Evolutionary conservation across 2,329 filamentous ascomycete species (phyloP).

Genomic region (Conoideocrella luteorostrata): DNA sequence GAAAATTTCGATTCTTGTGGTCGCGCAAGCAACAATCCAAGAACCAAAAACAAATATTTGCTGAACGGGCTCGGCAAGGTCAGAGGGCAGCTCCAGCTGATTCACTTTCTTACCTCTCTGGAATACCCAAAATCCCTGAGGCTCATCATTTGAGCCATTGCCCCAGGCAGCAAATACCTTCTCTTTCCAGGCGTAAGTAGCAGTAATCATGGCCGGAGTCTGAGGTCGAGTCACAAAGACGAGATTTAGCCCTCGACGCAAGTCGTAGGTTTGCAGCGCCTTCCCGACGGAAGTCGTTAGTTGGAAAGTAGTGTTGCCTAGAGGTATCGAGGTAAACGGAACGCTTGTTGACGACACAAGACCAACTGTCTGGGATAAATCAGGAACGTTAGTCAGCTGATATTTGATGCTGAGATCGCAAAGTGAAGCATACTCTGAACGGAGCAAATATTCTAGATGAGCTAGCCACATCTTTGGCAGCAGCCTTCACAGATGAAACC

Average conservation of each 20-base stretch:
- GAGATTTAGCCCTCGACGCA: slow-evolving; percentile 82
- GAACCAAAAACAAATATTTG: slow-evolving; percentile 79
- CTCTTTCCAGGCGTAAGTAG: slow-evolving; percentile 81
- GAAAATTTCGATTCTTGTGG: slow-evolving; percentile 80
- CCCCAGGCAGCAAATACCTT: slow-evolving; percentile 88
- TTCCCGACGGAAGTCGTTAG: slow-evolving; percentile 91
- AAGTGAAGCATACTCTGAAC: slow-evolving; percentile 63
- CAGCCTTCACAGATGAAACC: slow-evolving; percentile 36
- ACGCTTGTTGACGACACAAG: slow-evolving; percentile 86
- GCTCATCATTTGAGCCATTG: slow-evolving; percentile 41
- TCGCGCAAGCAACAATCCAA: slow-evolving; percentile 79
- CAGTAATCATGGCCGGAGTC: slow-evolving; percentile 79
- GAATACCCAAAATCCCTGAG: slow-evolving; percentile 80
- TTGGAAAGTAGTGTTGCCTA: slow-evolving; percentile 93
- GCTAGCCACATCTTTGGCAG: slow-evolving; percentile 32
- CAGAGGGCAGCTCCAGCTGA: slow-evolving; percentile 62
- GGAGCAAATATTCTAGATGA: slow-evolving; percentile 85
- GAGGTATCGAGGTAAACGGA: slow-evolving; percentile 80
- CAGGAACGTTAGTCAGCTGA: slow-evolving; percentile 7
- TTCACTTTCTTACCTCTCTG: slow-evolving; percentile 81
- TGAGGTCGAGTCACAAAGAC: slow-evolving; percentile 90
- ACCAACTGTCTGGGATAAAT: slow-evolving; percentile 65
- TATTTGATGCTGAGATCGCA: not conserved
- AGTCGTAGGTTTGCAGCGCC: slow-evolving; percentile 90
- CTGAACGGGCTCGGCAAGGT: slow-evolving; percentile 63